These are phyloP conservation scores for Salix suchowensis DNA, from an alignment of 345 rosid species.

Conservation along the genomic window DNA sequence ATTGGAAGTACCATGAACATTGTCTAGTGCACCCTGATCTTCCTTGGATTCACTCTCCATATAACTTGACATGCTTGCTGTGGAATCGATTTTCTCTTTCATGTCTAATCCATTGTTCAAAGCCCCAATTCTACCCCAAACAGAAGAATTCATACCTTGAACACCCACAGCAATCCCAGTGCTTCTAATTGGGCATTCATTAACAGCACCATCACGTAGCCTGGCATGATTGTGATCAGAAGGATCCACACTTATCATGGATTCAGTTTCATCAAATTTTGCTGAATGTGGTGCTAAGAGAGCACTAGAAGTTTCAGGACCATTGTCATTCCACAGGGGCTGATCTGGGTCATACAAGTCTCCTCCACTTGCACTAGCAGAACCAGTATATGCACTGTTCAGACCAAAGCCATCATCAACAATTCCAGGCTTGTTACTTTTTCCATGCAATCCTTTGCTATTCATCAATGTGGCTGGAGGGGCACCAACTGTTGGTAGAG, in stretches of 20 bases:
- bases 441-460: slow-evolving; percentile 39
- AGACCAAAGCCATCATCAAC: slow-evolving; percentile 50
- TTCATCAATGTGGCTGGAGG: slow-evolving; percentile 46
- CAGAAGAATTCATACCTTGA: slow-evolving; percentile 44
- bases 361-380: slow-evolving; percentile 45
- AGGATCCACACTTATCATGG: slow-evolving; percentile 44
- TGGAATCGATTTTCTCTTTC: slow-evolving; percentile 54
- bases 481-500: slow-evolving; percentile 47
- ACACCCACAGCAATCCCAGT: slow-evolving; percentile 31
- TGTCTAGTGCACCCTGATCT: slow-evolving; percentile 34
- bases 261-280: slow-evolving; percentile 46
- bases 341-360: slow-evolving; percentile 99
- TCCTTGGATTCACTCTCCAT: slow-evolving; percentile 53
- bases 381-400: slow-evolving; percentile 50
- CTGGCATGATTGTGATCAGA: slow-evolving; percentile 38
- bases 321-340: slow-evolving; percentile 81
- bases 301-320: slow-evolving; percentile 60
- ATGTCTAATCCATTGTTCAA: slow-evolving; percentile 38
- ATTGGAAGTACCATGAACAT: slow-evolving; percentile 31
- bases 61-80: slow-evolving; percentile 34
- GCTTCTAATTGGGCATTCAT: slow-evolving; percentile 35
- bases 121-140: slow-evolving; percentile 71
- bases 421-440: slow-evolving; percentile 48
- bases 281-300: slow-evolving; percentile 47
- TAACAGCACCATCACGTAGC: slow-evolving; percentile 33